Percentiles rank a stretch among this genome's conserved stretches.
Conservation (phyloP, 768 basidiomycete genomes). For the Saitozyma sp. region DNA sequence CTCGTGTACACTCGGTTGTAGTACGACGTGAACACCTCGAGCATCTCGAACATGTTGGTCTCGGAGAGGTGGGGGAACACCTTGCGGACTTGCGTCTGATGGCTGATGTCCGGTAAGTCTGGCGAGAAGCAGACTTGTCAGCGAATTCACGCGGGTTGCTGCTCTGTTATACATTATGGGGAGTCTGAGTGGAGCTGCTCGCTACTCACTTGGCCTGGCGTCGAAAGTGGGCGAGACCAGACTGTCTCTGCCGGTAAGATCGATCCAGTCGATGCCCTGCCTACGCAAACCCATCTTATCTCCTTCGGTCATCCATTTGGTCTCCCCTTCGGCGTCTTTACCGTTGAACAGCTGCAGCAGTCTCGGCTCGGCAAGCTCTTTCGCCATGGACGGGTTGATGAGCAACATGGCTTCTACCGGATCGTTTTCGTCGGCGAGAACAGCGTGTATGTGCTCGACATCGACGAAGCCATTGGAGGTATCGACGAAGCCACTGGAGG, state of each 20-base stretch:
- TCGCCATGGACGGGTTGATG: conserved; percentile 14
- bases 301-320: conserved; percentile 30
- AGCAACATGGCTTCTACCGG: conserved; percentile 21
- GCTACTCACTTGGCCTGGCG: neutral
- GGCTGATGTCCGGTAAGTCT: conserved; percentile 26
- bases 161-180: too few relatives aligned
- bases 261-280: conserved; percentile 26
- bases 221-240: neutral
- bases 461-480: too few relatives aligned
- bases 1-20: conserved; percentile 28
- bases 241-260: conserved; percentile 19
- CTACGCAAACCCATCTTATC: conserved; percentile 30
- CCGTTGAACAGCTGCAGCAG: conserved; percentile 12
- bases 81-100: conserved; percentile 19
- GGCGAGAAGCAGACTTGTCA: neutral
- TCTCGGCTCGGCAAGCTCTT: conserved; percentile 17
- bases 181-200: too few relatives aligned
- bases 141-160: too few relatives aligned
- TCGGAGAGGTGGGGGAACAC: conserved; percentile 16
- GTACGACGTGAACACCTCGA: conserved; percentile 17
- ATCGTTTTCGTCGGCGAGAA: neutral
- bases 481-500: too few relatives aligned
- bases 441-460: too few relatives aligned
- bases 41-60: conserved; percentile 18
- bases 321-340: conserved; percentile 6